Conservation (phyloP, 768 basidiomycete species). For the Amanita muscaria region DNA sequence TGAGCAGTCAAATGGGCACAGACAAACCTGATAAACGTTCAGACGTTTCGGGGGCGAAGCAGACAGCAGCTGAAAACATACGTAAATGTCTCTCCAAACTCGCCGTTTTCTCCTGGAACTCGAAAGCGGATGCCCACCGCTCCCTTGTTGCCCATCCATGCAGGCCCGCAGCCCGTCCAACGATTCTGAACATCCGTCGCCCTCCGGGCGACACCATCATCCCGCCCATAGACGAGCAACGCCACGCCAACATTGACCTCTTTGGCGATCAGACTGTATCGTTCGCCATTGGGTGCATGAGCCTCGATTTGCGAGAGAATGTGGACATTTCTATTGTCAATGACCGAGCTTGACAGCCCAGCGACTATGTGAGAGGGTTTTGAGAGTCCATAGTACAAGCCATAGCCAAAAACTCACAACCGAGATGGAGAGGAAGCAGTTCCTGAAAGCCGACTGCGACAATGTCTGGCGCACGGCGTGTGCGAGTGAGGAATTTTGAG, state of each 20-base stretch:
- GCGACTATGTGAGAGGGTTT: slow-evolving; percentile 41
- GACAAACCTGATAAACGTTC: slow-evolving; percentile 56
- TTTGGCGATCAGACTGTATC: slow-evolving; percentile 71
- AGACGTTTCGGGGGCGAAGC: too few relatives aligned
- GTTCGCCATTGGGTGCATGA: slow-evolving; percentile 62
- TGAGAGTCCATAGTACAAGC: slow-evolving; percentile 1
- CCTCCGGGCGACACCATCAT: slow-evolving; percentile 52
- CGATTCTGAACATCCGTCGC: slow-evolving; percentile 61
- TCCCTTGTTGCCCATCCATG: slow-evolving; percentile 90
- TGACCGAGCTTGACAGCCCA: slow-evolving; percentile 63
- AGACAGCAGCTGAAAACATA: slow-evolving; percentile 31
- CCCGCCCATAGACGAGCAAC: slow-evolving; percentile 77
- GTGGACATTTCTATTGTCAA: slow-evolving; percentile 59
- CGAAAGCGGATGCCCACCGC: slow-evolving; percentile 85
- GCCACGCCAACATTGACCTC: slow-evolving; percentile 84
- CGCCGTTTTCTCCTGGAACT: slow-evolving; percentile 44
- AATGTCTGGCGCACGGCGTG: slow-evolving; percentile 67
- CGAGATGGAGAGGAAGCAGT: slow-evolving; percentile 80
- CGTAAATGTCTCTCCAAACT: slow-evolving; percentile 75
- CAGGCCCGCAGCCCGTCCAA: slow-evolving; percentile 67
- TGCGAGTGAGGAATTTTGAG: slow-evolving; percentile 58
- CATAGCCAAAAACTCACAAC: slow-evolving; percentile 48
- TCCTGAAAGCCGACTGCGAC: slow-evolving; percentile 94
- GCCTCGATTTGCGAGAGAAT: slow-evolving; percentile 69
- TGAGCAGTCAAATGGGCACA: slow-evolving; percentile 88